phyloP scores from a whole-genome alignment of 1,284 basidiomycete species.

The Tilletia setariae region DNA sequence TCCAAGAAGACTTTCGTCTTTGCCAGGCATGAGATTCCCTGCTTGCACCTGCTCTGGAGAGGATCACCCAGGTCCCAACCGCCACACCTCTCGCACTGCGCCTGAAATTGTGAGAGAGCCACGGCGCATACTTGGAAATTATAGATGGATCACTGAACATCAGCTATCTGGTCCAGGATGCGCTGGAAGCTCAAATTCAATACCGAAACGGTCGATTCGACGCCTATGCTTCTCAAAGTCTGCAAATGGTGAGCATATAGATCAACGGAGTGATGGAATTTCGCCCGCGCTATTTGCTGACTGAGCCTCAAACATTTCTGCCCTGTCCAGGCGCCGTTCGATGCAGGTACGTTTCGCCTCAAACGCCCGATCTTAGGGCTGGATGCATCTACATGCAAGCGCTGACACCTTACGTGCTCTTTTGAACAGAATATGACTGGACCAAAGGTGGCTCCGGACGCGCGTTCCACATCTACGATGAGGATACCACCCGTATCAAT shows the following conservation, averaged over 20 bases:
- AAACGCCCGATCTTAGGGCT: background rate
- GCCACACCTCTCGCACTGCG: constrained; percentile 46
- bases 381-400: background rate
- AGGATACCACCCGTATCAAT: constrained; percentile 48
- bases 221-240: constrained; percentile 47
- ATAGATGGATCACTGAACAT: background rate
- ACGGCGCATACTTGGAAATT: background rate
- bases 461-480: constrained; percentile 33
- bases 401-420: background rate
- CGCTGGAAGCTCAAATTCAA: constrained; percentile 61
- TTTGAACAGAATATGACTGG: background rate
- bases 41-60: constrained; percentile 46
- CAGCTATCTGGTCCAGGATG: constrained; percentile 25
- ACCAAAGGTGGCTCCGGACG: background rate
- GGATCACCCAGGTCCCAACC: constrained; percentile 48
- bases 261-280: too few species aligned
- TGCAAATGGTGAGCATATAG: constrained; percentile 30
- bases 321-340: constrained; percentile 45
- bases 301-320: too few species aligned
- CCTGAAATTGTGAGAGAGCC: constrained; percentile 41
- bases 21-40: constrained; percentile 46
- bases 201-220: constrained; percentile 18
- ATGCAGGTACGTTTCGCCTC: constrained; percentile 19
- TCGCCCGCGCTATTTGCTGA: too few species aligned
- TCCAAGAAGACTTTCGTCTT: constrained; percentile 20